Evolutionary conservation across 176 grass and related monocot species (phyloP).

Genomic region (Eragrostis nindensis): DNA sequence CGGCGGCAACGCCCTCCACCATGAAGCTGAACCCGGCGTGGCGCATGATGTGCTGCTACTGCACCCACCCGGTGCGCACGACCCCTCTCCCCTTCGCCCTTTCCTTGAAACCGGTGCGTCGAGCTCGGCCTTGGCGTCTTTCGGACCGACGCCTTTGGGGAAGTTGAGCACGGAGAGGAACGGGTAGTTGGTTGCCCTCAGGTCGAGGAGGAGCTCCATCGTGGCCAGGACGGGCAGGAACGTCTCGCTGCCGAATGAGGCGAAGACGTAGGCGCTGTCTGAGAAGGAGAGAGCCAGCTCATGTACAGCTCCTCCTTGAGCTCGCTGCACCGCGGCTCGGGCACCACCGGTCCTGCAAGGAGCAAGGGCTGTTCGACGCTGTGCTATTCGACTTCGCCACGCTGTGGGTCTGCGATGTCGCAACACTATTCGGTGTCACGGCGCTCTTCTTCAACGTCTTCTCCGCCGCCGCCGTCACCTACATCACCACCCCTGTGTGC

Average conservation of each 20-base stretch:
- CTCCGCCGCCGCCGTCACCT: too few species aligned
- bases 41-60: conserved; percentile 58
- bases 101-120: conserved; percentile 25
- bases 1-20: conserved; percentile 45
- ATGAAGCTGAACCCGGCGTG: conserved; percentile 57
- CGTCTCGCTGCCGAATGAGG: conserved; percentile 65
- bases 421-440: too few species aligned
- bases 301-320: too few species aligned
- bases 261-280: too few species aligned
- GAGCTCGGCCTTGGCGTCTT: not conserved
- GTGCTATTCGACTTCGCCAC: too few species aligned
- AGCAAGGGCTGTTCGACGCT: too few species aligned
- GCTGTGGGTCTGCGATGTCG: too few species aligned
- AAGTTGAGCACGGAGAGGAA: conserved; percentile 59
- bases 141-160: not conserved
- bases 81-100: conserved; percentile 37
- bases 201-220: conserved; percentile 58
- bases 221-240: conserved; percentile 19
- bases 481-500: too few species aligned
- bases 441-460: too few species aligned
- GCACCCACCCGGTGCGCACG: conserved; percentile 52
- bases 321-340: too few species aligned
- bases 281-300: too few species aligned
- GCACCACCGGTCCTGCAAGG: too few species aligned
- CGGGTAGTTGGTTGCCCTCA: conserved; percentile 37